Evolutionary conservation across 805 yeast genomes (phyloP), one percentile per base, ranked within the genome.

Genomic region (Saccharomycopsis schoenii): DNA sequence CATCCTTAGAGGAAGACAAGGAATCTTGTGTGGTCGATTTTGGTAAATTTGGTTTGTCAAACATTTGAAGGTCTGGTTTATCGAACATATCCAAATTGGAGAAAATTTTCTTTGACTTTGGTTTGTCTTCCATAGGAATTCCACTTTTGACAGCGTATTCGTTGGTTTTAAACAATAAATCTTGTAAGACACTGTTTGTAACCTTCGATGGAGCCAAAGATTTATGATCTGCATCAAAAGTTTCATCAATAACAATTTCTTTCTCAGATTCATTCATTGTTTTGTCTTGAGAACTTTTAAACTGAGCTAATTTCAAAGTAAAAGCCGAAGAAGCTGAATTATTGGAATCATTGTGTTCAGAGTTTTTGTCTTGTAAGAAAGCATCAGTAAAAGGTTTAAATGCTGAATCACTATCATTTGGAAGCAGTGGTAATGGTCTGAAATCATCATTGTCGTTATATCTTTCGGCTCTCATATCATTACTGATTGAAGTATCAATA

Each of bases 1-100:
- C 64, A 19, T 64, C 66, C 29, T 64, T 64, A n/a, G 64, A 40
- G 12, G 64, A 62, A 15, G 63, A 58, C 24, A 64, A 58, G 9
- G 64, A 62, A 43, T 64, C 66, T 47, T 59, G 64, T 15, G 64
- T 64, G 17, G 63, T 43, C n/a, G 64, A 62, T 43, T 62, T 57
- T 41, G 65, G 63, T 40, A 60, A 58, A 1, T 12, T 15, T 19
- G 64, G 66, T 40, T 59, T 40, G 4, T 59, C 62, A 50, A 62
- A 62, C 39, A 59, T 34, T 37, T 34, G 54, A 39, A 58, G 57
- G 29, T 61, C 60, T 14, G 64, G 64, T 17, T 55, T 55, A n/a
- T 59, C 59, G 24, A 61, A 63, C 25, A 57, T 47, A 41, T 61
- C 57, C 21, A 41, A 42, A 34, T 57, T 40, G 10, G 60, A 58